Base-by-base conservation (phyloP, 495 filamentous ascomycete species). In the Umbilicaria muhlenbergii region DNA sequence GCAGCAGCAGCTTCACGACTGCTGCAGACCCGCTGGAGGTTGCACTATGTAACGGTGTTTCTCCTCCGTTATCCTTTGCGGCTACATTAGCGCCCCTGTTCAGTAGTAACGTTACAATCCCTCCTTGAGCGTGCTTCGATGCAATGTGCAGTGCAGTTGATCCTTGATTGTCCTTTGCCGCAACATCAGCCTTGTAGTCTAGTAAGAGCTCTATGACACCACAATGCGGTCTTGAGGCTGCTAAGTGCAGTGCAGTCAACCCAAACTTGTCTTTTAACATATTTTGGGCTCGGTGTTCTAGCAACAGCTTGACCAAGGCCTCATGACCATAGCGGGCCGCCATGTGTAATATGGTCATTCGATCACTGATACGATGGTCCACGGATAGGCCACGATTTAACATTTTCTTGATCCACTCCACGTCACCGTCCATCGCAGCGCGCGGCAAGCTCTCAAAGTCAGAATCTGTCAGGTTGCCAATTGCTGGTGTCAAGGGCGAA, bases 31-130 rank as follows among this genome's bases (percentile, higher is more conserved):
- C 49, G 8, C n/a, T 10, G 10, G 19, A 31, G 14, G 55, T 43
- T 15, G 52, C 42, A 21, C 36, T 34, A 6, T 50, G 51, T 28
- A 61, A 34, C 32, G 37, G 36, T 7, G 46, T 61, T 1, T 2
- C 34, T 16, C 8, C 18, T 1, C 38, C 1, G 11, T 10, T 16
- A 0, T 17, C 14, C 1, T 17, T n/a, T 10, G 16, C 15, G 17
- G 74, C 69, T 47, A 58, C 24, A 34, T 53, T 37, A 32, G 51
- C 51, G 1, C 40, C 48, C 4, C 38, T 39, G 1, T 44, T 44
- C 10, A 53, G 36, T 13, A 44, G 33, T 34, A 44, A 19, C 19
- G 32, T 12, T 8, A 49, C 34, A 16, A 38, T 36, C 24, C 8
- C 24, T 28, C 24, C 6, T 10, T 28, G 24, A 3, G 24, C 24